A percentile compares a stretch with the other conserved stretches of the same genome.
These are phyloP conservation scores for Papiliotrema flavescens DNA, from an alignment of 1,284 basidiomycete genomes.

Conservation along the genomic window DNA sequence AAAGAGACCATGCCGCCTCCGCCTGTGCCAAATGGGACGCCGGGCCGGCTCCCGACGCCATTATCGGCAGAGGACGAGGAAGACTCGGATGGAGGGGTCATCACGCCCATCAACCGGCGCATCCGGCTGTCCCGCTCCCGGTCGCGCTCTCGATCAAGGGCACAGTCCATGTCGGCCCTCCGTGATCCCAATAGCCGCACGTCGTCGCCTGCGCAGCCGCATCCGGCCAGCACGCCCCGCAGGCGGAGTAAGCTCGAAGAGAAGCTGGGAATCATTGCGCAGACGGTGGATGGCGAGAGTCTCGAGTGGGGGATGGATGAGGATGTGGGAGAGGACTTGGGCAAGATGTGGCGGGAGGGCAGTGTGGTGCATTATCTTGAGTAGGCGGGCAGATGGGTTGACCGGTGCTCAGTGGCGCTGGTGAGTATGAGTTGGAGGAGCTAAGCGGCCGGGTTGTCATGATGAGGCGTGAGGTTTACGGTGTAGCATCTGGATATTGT, in stretches of 20 bases:
- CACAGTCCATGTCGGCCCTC: neutral
- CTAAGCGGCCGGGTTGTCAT: too few species aligned
- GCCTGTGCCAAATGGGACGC: conserved; percentile 7
- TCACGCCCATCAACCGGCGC: neutral
- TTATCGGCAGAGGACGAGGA: neutral
- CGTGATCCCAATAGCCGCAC: neutral
- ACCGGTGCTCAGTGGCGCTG: neutral
- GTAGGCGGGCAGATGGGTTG: neutral
- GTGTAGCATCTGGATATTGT: neutral
- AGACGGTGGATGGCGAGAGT: conserved; percentile 24
- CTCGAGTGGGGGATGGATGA: conserved; percentile 42
- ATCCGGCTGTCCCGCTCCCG: neutral
- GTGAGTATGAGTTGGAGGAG: too few species aligned
- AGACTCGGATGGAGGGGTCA: neutral
- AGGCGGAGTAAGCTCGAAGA: conserved; percentile 12
- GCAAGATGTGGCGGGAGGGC: conserved; percentile 31
- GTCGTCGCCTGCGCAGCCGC: neutral
- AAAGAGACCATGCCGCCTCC: conserved; percentile 30
- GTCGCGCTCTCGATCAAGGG: neutral
- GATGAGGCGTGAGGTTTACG: neutral
- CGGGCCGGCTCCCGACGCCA: conserved; percentile 1
- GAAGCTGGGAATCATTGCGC: conserved; percentile 17
- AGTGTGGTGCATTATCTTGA: conserved; percentile 23
- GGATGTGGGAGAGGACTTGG: conserved; percentile 28
- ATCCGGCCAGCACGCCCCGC: conserved; percentile 9